Percentiles rank a stretch among this genome's conserved stretches.
Evolutionary conservation across 2,329 filamentous ascomycete species (phyloP).

Genomic region (Colletotrichum eleusines): DNA sequence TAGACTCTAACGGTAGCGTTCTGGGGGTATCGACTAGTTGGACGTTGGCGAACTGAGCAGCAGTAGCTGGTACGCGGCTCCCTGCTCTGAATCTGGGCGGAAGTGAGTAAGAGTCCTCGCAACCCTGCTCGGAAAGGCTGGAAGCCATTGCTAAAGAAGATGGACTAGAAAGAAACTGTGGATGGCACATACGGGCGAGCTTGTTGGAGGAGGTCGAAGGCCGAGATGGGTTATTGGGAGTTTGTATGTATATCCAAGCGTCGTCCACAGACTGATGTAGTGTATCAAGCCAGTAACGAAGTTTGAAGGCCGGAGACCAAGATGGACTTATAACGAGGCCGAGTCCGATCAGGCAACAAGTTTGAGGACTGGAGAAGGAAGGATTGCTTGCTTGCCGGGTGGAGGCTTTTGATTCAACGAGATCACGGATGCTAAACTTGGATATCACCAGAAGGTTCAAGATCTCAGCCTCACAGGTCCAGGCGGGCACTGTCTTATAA

Average conservation of each 20-base stretch:
- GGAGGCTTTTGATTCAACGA: slow-evolving; percentile 41
- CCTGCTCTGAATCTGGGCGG: slow-evolving; percentile 50
- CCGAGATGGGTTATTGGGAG: slow-evolving; percentile 11
- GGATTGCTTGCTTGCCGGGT: slow-evolving; percentile 40
- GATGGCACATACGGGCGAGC: slow-evolving; percentile 47
- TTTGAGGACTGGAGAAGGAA: slow-evolving; percentile 36
- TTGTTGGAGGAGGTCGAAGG: slow-evolving; percentile 20
- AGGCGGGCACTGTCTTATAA: slow-evolving; percentile 43
- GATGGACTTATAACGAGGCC: slow-evolving; percentile 39
- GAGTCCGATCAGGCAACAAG: slow-evolving; percentile 36
- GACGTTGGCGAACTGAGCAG: slow-evolving; percentile 46
- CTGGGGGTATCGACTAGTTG: slow-evolving; percentile 46
- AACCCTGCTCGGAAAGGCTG: slow-evolving; percentile 45
- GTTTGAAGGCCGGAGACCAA: slow-evolving; percentile 17
- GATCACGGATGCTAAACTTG: slow-evolving; percentile 43
- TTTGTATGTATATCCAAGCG: slow-evolving; percentile 33
- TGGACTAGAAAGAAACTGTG: slow-evolving; percentile 45
- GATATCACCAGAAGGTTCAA: slow-evolving; percentile 43
- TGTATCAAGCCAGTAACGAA: slow-evolving; percentile 36
- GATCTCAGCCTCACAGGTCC: slow-evolving; percentile 43
- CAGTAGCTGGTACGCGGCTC: slow-evolving; percentile 49
- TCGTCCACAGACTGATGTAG: slow-evolving; percentile 22
- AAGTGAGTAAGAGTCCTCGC: slow-evolving; percentile 52
- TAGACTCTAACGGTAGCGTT: slow-evolving; percentile 43
- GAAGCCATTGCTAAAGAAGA: slow-evolving; percentile 47